Percentiles rank a stretch among this genome's conserved stretches.
Conservation (phyloP, 345 rosid species). For the Lepidium didymum region DNA sequence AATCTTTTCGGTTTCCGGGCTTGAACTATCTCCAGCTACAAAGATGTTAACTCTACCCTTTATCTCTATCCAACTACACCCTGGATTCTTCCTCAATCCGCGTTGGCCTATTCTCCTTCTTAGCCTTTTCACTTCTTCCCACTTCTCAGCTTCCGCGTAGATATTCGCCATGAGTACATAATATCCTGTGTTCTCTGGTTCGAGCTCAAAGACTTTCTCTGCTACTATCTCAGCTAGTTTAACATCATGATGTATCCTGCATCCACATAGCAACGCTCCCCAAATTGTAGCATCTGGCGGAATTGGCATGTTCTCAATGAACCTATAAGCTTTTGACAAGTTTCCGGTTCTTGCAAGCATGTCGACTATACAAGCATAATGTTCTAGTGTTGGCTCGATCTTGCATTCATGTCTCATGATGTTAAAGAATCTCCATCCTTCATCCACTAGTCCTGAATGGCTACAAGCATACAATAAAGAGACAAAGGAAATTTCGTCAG, state of each 20-base stretch:
- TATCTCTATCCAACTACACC: slow-evolving; percentile 76
- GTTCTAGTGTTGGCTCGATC: slow-evolving; percentile 57
- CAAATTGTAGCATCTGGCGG: slow-evolving; percentile 64
- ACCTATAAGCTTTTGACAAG: slow-evolving; percentile 41
- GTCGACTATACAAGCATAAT: slow-evolving; percentile 67
- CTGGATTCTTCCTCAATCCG: slow-evolving; percentile 57
- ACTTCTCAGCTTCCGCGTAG: slow-evolving; percentile 64
- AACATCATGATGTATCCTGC: slow-evolving; percentile 65
- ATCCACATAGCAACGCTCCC: slow-evolving; percentile 65
- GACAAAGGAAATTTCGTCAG: slow-evolving; percentile 61
- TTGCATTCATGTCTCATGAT: slow-evolving; percentile 53
- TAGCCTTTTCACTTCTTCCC: slow-evolving; percentile 55
- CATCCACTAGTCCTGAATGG: slow-evolving; percentile 62
- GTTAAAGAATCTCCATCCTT: slow-evolving; percentile 74
- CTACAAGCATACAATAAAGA: slow-evolving; percentile 63
- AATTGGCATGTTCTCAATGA: slow-evolving; percentile 60
- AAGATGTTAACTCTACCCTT: slow-evolving; percentile 55
- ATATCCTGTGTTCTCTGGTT: slow-evolving; percentile 62
- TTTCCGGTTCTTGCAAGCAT: slow-evolving; percentile 59
- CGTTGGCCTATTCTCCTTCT: slow-evolving; percentile 43
- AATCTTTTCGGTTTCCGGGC: slow-evolving; percentile 46
- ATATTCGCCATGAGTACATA: slow-evolving; percentile 63
- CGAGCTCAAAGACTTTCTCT: slow-evolving; percentile 49
- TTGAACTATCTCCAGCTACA: slow-evolving; percentile 50
- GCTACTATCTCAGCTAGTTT: slow-evolving; percentile 64